phyloP scores from a whole-genome alignment of 2,329 filamentous ascomycete genomes.

The Phyllachora maydis region DNA sequence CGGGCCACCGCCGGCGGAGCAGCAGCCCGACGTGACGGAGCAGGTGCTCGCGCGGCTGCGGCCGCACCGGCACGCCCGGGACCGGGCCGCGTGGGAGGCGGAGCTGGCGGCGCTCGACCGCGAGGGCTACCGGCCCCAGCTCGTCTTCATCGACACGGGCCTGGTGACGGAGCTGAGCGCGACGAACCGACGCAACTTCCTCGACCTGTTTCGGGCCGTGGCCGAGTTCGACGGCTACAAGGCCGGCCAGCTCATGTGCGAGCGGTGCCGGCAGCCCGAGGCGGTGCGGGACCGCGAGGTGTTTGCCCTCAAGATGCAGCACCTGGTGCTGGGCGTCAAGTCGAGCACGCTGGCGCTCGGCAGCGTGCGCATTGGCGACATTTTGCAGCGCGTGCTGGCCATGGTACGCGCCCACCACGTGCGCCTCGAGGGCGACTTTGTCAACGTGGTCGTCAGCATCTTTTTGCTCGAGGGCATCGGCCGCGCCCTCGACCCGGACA shows the following conservation, averaged over 20 bases:
- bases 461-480: conserved; percentile 88
- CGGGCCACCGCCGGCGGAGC: conserved; percentile 10
- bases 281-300: conserved; percentile 77
- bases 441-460: conserved; percentile 94
- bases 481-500: conserved; percentile 60
- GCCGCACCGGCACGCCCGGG: conserved; percentile 41
- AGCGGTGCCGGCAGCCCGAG: conserved; percentile 80
- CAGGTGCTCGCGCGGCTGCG: conserved; percentile 63
- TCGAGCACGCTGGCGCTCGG: conserved; percentile 76
- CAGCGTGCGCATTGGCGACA: conserved; percentile 90
- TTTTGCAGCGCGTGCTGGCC: conserved; percentile 68
- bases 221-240: conserved; percentile 96
- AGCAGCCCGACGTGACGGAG: conserved; percentile 61
- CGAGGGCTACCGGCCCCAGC: conserved; percentile 80
- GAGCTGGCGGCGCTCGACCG: conserved; percentile 59
- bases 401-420: conserved; percentile 93
- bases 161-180: conserved; percentile 85
- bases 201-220: conserved; percentile 87
- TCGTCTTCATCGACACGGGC: conserved; percentile 95
- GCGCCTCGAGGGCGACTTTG: conserved; percentile 86
- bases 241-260: conserved; percentile 87
- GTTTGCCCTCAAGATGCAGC: conserved; percentile 92
- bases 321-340: conserved; percentile 82
- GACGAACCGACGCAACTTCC: conserved; percentile 71
- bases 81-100: conserved; percentile 49